Base-by-base conservation (phyloP, 2,329 filamentous ascomycete genomes). In the Penicillium sp. region DNA sequence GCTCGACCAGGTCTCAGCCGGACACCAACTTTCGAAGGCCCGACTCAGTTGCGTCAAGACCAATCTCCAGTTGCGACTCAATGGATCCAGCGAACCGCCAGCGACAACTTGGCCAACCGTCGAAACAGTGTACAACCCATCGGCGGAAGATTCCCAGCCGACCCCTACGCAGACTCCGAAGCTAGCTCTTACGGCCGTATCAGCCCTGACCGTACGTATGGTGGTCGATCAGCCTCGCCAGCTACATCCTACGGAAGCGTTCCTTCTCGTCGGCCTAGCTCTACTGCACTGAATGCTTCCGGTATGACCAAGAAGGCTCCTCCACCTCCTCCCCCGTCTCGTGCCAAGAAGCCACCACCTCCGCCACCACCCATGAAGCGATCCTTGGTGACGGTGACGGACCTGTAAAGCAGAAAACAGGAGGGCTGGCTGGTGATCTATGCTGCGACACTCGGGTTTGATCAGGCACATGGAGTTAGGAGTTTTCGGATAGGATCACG, bases 361-460 rank as follows among this genome's bases (percentile, higher is more conserved):
- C 86, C 86, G 40, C 88, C 86, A 24, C 86, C 86, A 12, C 88
- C 88, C 24, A 84, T 87, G 78, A 89, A 89, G 81, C 79, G 86
- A 67, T 83, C 71, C 26, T 58, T 75, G 28, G 57, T 77, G 4
- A 69, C 73, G 44, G 69, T 70, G 35, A 69, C 64, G 2, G 68
- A 73, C 58, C 64, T 64, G 47, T 76, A 66, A 53, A 59, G 9
- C 49, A 44, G 3, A 37, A 15, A 12, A 17, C 17, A 22, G 17
- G 13, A n/a, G 44, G 45, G 8, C 49, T 19, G 10, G 30, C n/a
- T 51, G 28, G n/a, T 33, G 49, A 35, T 51, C 49, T 19, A 35
- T 50, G 28, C 47, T 19, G 9, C 47, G 15, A 12, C 22, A n/a
- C 22, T 51, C 8, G 1, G n/a, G 2, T 35, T 62, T 56, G n/a